phyloP scores from a whole-genome alignment of 495 filamentous ascomycete genomes.

The Cenococcum geophilum region DNA sequence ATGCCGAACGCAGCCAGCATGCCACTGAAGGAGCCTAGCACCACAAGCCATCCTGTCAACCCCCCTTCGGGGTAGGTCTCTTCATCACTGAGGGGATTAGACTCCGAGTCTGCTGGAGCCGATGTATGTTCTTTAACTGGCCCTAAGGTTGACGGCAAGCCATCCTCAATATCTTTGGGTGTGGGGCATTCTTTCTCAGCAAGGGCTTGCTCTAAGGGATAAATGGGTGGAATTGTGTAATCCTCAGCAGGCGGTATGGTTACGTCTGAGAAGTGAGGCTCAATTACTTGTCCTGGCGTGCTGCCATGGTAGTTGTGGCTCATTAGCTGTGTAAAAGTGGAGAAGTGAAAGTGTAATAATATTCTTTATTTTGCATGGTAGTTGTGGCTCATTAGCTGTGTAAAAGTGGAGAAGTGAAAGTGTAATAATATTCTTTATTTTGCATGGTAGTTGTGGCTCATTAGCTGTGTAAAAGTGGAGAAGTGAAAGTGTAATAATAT shows the following conservation, averaged over 20 bases:
- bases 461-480: conserved; percentile 19
- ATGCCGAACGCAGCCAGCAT: conserved; percentile 38
- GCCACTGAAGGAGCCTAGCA: conserved; percentile 37
- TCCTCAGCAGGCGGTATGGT: conserved; percentile 22
- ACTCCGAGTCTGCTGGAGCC: conserved; percentile 12
- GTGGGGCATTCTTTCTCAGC: conserved; percentile 20
- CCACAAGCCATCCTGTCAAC: conserved; percentile 40
- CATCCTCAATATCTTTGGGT: conserved; percentile 19
- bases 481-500: not conserved
- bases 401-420: not conserved
- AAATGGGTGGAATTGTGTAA: conserved; percentile 20
- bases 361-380: conserved; percentile 26
- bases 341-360: not conserved
- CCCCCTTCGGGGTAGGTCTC: conserved; percentile 41
- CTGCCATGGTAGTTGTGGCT: conserved; percentile 36
- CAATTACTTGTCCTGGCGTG: conserved; percentile 37
- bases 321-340: conserved; percentile 28
- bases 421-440: not conserved
- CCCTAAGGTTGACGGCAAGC: conserved; percentile 6
- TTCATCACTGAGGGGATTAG: conserved; percentile 8
- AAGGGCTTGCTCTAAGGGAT: conserved; percentile 1
- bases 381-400: conserved; percentile 32
- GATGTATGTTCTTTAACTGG: not conserved
- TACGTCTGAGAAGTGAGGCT: conserved; percentile 7
- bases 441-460: conserved; percentile 34